Conservation (phyloP, 805 yeast species). For the Yamadazyma endophytica region DNA sequence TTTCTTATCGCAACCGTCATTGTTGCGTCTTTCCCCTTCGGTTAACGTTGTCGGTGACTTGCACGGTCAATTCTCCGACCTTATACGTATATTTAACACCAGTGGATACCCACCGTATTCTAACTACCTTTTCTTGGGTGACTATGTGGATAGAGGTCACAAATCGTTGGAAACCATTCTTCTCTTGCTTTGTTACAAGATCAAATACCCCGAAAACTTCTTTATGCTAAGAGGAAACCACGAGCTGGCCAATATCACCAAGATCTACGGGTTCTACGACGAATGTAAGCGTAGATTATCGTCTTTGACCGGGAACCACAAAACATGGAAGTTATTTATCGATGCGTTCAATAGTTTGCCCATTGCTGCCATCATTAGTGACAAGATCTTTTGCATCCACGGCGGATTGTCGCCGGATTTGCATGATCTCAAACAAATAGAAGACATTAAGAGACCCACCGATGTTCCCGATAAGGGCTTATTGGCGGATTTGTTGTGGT, state of each 20-base stretch:
- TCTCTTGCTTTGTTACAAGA: conserved; percentile 48
- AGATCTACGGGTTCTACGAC: conserved; percentile 58
- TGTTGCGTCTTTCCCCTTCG: conserved; percentile 67
- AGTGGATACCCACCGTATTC: conserved; percentile 59
- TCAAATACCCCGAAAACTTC: conserved; percentile 57
- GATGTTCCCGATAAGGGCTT: conserved; percentile 80
- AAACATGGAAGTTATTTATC: conserved; percentile 48
- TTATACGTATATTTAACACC: conserved; percentile 50
- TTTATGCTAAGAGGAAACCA: conserved; percentile 60
- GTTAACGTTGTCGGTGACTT: conserved; percentile 83
- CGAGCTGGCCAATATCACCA: conserved; percentile 55
- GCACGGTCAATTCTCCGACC: conserved; percentile 62
- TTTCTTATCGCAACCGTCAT: conserved; percentile 60
- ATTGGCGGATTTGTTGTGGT: conserved; percentile 76
- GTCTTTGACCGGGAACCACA: conserved; percentile 24
- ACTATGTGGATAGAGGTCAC: conserved; percentile 57
- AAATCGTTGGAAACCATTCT: conserved; percentile 54
- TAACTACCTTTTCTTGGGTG: conserved; percentile 54
- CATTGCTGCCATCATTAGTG: conserved; percentile 58
- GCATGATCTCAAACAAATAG: conserved; percentile 61
- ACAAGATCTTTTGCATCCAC: conserved; percentile 56
- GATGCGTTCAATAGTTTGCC: conserved; percentile 59
- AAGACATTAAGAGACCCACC: conserved; percentile 71
- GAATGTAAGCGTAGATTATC: conserved; percentile 54
- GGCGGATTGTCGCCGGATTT: conserved; percentile 78